Base-by-base conservation (phyloP, 1,284 basidiomycete species). In the Cryptococcus jaspeensis region DNA sequence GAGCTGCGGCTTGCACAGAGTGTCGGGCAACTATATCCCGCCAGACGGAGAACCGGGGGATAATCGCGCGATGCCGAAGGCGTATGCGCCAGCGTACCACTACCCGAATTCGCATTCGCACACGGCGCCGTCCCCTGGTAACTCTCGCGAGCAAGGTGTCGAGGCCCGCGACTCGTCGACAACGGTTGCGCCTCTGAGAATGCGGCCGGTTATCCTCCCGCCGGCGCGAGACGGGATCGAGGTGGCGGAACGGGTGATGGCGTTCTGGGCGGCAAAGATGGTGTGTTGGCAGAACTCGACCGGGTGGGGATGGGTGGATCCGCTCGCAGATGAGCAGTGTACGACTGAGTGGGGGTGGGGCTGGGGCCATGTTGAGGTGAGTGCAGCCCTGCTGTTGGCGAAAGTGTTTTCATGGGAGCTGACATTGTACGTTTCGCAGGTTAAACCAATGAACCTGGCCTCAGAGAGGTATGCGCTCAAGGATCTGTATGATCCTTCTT, bases 231-330 rank as follows among this genome's bases (percentile, higher is more conserved):
- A 74, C 42, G 60, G 64, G 53, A 67, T 72, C 36, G 65, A 72
- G 20, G 28, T 71, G 2, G 67, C 66, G 6, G 72, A 74, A 42
- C 47, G 72, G 36, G 60, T 62, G 4, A 59, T 62, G 55, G 63
- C 67, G 0, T 74, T 72, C 46, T 74, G 72, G 72, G 69, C 70
- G 35, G 65, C 67, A 12, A 74, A 74, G 50, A 50, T 50, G 53
- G 63, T 70, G 46, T 67, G 70, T 43, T 74, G 70, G 70, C 60
- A 56, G 41, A 60, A 63, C 1, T 59, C 62, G 0, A 54, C 60
- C 1, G 65, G 68, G 5, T 71, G 66, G 64, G 69, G 72, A 1
- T 74, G 70, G 72, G 50, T 64, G 2, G n/a, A 57, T 9, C 50
- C 55, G 15, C 20, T 74, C 52, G 43, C 51, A 3, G 72, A 72